Percentiles rank a stretch among this genome's conserved stretches.
phyloP scores from a whole-genome alignment of 2,329 filamentous ascomycete species.

The Magnaporthiopsis poae region DNA sequence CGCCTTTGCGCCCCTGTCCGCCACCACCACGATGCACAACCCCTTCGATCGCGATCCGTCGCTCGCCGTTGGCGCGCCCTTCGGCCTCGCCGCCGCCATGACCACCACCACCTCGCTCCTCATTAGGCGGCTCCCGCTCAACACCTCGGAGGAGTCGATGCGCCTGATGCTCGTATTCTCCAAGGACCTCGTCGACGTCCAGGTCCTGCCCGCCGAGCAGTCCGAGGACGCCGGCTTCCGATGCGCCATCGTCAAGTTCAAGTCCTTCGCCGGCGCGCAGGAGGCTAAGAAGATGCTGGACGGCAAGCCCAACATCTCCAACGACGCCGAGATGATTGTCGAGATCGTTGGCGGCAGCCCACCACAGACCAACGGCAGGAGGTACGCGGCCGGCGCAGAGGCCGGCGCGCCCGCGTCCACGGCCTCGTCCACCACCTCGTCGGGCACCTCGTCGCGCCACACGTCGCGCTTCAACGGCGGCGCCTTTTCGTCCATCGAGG shows the following conservation, averaged over 20 bases:
- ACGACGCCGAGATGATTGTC: conserved; percentile 43
- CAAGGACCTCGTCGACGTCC: conserved; percentile 41
- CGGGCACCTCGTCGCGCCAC: conserved; percentile 39
- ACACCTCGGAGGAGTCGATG: conserved; percentile 44
- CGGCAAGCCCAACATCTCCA: conserved; percentile 41
- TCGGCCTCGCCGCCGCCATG: conserved; percentile 23
- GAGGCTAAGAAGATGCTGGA: conserved; percentile 50
- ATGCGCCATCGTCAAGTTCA: conserved; percentile 45
- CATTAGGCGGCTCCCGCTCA: conserved; percentile 44
- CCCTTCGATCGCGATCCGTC: conserved; percentile 33
- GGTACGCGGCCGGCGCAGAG: conserved; percentile 41
- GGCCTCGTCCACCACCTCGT: conserved; percentile 33
- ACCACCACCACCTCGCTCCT: conserved; percentile 33
- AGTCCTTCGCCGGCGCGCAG: conserved; percentile 39
- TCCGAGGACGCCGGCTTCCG: conserved; percentile 40
- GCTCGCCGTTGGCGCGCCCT: conserved; percentile 31
- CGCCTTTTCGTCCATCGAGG: conserved; percentile 52
- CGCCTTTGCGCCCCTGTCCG: conserved; percentile 22
- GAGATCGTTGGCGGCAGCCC: conserved; percentile 44
- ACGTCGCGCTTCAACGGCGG: conserved; percentile 51
- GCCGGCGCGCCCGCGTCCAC: conserved; percentile 26
- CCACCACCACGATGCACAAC: conserved; percentile 19
- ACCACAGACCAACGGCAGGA: conserved; percentile 21
- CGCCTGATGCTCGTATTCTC: conserved; percentile 50
- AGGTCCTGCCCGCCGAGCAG: conserved; percentile 40